Evolutionary conservation across 202 grass and related monocot genomes (phyloP).

Genomic region (Bolboschoenoplectus hybrid): DNA sequence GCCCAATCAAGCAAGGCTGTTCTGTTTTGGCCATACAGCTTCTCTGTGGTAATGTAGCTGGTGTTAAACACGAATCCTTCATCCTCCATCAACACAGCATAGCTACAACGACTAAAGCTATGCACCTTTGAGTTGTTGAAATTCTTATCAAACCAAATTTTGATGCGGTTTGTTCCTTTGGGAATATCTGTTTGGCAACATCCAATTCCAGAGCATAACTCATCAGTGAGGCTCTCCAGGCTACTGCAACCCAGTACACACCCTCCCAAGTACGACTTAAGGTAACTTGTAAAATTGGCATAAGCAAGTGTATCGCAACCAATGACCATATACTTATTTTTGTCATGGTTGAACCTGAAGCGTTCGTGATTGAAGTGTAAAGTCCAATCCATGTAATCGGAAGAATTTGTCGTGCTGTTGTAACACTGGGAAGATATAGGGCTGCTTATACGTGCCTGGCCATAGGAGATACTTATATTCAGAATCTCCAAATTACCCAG

Average conservation of each 20-base stretch:
- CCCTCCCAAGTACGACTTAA: too few species aligned
- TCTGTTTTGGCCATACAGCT: too few species aligned
- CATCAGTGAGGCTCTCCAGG: slow-evolving; percentile 56
- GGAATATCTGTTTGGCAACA: slow-evolving; percentile 77
- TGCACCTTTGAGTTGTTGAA: slow-evolving; percentile 40
- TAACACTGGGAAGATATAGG: background rate
- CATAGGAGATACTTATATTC: background rate
- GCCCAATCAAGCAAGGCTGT: too few species aligned
- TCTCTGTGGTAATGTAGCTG: background rate
- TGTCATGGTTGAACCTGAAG: background rate
- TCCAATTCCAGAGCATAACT: slow-evolving; percentile 23
- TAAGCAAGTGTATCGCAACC: too few species aligned
- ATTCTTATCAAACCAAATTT: slow-evolving; percentile 49
- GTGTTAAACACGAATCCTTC: too few species aligned
- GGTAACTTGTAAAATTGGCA: background rate
- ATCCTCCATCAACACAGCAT: too few species aligned
- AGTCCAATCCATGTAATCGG: rapidly evolving
- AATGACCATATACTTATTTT: background rate
- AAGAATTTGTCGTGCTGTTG: background rate
- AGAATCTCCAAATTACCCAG: background rate
- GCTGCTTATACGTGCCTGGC: background rate
- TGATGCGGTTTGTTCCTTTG: slow-evolving; percentile 18
- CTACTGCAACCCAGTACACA: too few species aligned
- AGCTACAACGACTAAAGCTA: too few species aligned
- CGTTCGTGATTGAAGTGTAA: too few species aligned